phyloP scores from a whole-genome alignment of 2,329 filamentous ascomycete genomes.

The Diaporthe sp. region DNA sequence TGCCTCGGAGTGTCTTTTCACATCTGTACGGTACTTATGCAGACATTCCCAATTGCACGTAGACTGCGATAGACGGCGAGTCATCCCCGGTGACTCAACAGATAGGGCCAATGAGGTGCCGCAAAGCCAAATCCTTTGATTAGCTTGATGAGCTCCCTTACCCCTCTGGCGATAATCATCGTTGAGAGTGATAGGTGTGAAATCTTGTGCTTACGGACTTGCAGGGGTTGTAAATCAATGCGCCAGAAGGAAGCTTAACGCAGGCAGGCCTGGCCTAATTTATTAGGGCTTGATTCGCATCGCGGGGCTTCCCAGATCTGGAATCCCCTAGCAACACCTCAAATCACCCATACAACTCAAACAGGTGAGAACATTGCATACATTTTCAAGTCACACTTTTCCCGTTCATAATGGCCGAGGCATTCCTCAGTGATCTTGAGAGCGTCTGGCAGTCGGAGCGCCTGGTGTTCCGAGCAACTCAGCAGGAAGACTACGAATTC shows the following conservation, averaged over 20 bases:
- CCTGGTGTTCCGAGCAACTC: constrained; percentile 44
- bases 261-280: background rate
- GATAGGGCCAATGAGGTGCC: background rate
- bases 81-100: background rate
- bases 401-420: background rate
- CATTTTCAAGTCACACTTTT: background rate
- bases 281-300: background rate
- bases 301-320: background rate
- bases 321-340: too few relatives aligned
- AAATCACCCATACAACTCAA: background rate
- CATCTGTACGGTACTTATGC: too few relatives aligned
- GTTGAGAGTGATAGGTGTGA: background rate
- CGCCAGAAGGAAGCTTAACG: too few relatives aligned
- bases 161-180: background rate
- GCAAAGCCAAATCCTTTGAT: background rate
- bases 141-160: background rate
- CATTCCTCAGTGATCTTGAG: constrained; percentile 23
- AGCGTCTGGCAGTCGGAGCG: constrained; percentile 44
- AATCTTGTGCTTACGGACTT: too few relatives aligned
- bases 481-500: constrained; percentile 35
- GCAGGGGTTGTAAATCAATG: too few relatives aligned
- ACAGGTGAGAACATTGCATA: background rate
- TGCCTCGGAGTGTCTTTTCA: background rate
- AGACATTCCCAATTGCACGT: too few relatives aligned
- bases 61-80: background rate